A percentile compares a stretch with the other conserved stretches of the same genome.
phyloP scores from a whole-genome alignment of 1,284 basidiomycete genomes.

The Sanghuangporus weigelae region DNA sequence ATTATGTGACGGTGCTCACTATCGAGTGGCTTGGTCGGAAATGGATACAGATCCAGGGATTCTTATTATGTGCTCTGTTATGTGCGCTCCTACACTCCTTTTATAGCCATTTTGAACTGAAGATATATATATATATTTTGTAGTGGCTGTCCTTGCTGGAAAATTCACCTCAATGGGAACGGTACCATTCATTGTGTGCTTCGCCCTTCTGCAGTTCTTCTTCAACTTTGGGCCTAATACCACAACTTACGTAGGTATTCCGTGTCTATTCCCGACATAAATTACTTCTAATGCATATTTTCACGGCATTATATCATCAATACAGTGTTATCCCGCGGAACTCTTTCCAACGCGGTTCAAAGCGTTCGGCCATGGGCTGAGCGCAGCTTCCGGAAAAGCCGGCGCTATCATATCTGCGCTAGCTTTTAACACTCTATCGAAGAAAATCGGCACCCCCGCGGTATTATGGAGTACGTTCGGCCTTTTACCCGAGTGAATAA shows the following conservation, averaged over 20 bases:
- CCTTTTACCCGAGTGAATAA: background rate
- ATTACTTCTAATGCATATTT: constrained; percentile 21
- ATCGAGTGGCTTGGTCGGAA: constrained; percentile 73
- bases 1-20: constrained; percentile 63
- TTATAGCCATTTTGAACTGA: background rate
- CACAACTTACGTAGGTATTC: constrained; percentile 49
- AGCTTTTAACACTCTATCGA: constrained; percentile 67
- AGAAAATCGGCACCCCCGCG: constrained; percentile 55
- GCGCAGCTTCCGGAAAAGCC: constrained; percentile 72
- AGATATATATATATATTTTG: no score
- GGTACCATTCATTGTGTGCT: constrained; percentile 66
- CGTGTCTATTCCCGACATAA: background rate
- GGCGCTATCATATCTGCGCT: constrained; percentile 83
- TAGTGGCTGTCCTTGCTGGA: constrained; percentile 61
- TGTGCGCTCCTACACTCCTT: constrained; percentile 35
- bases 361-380: constrained; percentile 77
- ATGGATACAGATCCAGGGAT: constrained; percentile 75
- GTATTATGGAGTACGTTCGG: constrained; percentile 58
- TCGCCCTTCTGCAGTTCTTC: constrained; percentile 67
- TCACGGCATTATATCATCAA: background rate
- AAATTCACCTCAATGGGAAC: constrained; percentile 58
- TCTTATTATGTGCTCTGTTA: constrained; percentile 65
- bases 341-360: constrained; percentile 85
- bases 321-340: constrained; percentile 69
- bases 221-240: constrained; percentile 88